A percentile compares a stretch with the other conserved stretches of the same genome.
Evolutionary conservation across 805 yeast species (phyloP).

Genomic region (Spencermartinsiella europaea): DNA sequence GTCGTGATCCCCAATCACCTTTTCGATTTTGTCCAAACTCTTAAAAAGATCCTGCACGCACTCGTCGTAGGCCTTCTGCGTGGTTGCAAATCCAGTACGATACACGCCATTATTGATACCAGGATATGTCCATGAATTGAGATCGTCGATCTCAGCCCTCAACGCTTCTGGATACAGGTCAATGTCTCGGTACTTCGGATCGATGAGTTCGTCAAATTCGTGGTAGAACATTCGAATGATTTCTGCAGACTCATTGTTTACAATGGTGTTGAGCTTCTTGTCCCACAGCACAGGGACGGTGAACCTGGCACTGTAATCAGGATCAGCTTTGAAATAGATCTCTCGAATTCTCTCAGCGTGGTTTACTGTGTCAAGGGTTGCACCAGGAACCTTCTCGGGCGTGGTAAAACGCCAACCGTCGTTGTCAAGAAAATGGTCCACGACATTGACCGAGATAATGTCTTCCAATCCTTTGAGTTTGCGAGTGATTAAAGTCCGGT

Average conservation of each 20-base stretch:
- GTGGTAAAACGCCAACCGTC: slow-evolving; percentile 84
- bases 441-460: slow-evolving; percentile 54
- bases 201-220: slow-evolving; percentile 51
- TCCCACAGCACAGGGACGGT: slow-evolving; percentile 97
- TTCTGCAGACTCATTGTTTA: slow-evolving; percentile 87
- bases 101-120: slow-evolving; percentile 89
- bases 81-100: slow-evolving; percentile 84
- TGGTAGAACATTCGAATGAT: slow-evolving; percentile 78
- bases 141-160: slow-evolving; percentile 58
- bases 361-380: slow-evolving; percentile 56
- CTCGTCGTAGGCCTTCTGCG: slow-evolving; percentile 73
- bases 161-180: slow-evolving; percentile 60
- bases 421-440: slow-evolving; percentile 84
- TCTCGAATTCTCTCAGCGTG: slow-evolving; percentile 58
- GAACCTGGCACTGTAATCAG: slow-evolving; percentile 73
- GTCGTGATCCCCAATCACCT: slow-evolving; percentile 40
- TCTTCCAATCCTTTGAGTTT: slow-evolving; percentile 65
- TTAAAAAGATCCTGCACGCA: slow-evolving; percentile 60
- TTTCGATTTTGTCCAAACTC: slow-evolving; percentile 66
- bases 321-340: slow-evolving; percentile 67
- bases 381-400: slow-evolving; percentile 42
- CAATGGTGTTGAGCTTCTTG: slow-evolving; percentile 72
- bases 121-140: slow-evolving; percentile 79
- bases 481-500: slow-evolving; percentile 70
- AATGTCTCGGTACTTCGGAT: slow-evolving; percentile 42